phyloP scores from a whole-genome alignment of 306 rosid genomes.

The Vigna unguiculata region DNA sequence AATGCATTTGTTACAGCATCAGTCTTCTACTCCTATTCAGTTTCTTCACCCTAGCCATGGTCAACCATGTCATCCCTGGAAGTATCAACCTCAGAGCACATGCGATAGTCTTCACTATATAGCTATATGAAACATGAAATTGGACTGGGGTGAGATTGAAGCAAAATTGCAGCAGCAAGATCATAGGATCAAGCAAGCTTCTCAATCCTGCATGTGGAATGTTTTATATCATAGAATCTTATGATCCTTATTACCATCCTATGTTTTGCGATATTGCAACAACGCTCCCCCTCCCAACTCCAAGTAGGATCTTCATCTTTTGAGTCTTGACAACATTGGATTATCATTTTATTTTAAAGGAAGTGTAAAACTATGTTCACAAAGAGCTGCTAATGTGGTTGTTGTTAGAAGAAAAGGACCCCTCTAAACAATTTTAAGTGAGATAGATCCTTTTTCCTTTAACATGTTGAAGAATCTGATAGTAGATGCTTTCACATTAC shows the following conservation, averaged over 20 bases:
- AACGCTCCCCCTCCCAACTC: no score
- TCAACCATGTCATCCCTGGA: no score
- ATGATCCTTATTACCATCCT: no score
- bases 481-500: slow-evolving; percentile 4
- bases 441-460: not conserved
- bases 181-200: not conserved
- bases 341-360: not conserved
- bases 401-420: slow-evolving; percentile 15
- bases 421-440: not conserved
- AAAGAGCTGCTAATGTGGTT: not conserved
- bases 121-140: no score
- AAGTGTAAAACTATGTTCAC: not conserved
- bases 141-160: no score
- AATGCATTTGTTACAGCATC: no score
- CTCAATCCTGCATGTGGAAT: not conserved
- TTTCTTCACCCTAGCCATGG: no score
- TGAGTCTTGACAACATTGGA: not conserved
- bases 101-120: no score
- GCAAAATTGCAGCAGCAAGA: not conserved
- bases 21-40: no score
- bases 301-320: not conserved
- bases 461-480: slow-evolving; percentile 13
- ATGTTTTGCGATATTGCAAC: no score
- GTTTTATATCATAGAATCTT: no score
- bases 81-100: no score